Percentiles rank a stretch among this genome's conserved stretches.
Evolutionary conservation across 345 rosid genomes (phyloP).

Genomic region (Isatis tinctoria): DNA sequence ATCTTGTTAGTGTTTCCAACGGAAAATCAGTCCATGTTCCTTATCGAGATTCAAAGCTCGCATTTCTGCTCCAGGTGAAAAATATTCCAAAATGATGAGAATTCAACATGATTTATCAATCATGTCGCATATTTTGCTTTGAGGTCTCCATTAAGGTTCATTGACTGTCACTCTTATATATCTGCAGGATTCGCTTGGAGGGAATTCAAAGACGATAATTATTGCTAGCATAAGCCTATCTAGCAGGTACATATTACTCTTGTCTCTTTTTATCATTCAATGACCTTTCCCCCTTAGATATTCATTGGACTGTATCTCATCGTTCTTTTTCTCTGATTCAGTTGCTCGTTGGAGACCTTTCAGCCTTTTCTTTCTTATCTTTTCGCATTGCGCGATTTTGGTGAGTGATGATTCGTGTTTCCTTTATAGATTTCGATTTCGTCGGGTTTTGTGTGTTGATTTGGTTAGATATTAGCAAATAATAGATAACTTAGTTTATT

Average conservation of each 20-base stretch:
- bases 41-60: constrained; percentile 97
- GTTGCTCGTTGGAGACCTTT: constrained; percentile 91
- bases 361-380: too few species aligned
- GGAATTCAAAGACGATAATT: constrained; percentile 93
- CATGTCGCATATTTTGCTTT: background rate
- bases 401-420: too few species aligned
- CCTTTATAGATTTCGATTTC: too few species aligned
- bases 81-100: background rate
- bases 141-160: background rate
- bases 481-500: too few species aligned
- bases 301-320: constrained; percentile 6
- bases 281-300: background rate
- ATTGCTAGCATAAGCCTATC: too few species aligned
- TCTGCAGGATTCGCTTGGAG: constrained; percentile 95
- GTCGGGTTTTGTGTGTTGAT: too few species aligned
- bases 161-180: background rate
- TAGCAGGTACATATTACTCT: constrained; percentile 62
- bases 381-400: too few species aligned
- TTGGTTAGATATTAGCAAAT: too few species aligned
- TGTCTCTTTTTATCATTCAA: background rate
- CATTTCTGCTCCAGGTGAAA: constrained; percentile 93
- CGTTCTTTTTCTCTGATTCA: constrained; percentile 34
- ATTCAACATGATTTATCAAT: background rate
- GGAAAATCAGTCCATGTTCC: too few species aligned
- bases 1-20: too few species aligned